These are phyloP conservation scores for Parafenestella ontariensis DNA, from an alignment of 2,329 filamentous ascomycete species.

Conservation along the genomic window DNA sequence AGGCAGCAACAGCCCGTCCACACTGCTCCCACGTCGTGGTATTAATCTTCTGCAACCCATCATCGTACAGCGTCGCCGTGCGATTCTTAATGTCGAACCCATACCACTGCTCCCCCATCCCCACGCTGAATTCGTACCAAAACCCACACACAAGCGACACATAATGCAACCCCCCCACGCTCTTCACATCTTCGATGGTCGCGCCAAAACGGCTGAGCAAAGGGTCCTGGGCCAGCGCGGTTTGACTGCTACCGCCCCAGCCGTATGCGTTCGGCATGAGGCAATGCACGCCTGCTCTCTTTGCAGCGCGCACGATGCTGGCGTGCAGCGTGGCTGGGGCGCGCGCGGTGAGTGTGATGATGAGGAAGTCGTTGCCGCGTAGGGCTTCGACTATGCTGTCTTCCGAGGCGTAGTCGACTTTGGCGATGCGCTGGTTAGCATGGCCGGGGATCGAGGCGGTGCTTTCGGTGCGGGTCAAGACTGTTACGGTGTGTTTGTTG, in stretches of 20 bases:
- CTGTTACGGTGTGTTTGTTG: conserved; percentile 40
- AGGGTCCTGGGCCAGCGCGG: too few species aligned
- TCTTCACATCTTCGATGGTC: conserved; percentile 15
- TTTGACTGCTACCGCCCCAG: conserved; percentile 38
- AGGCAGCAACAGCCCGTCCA: conserved; percentile 59
- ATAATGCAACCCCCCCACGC: conserved; percentile 4
- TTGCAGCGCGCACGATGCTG: conserved; percentile 45
- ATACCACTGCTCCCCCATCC: conserved; percentile 30
- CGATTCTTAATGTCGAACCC: conserved; percentile 49
- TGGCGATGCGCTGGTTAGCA: conserved; percentile 47
- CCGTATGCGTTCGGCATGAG: conserved; percentile 53
- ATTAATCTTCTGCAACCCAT: conserved; percentile 44
- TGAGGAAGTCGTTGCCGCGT: conserved; percentile 47
- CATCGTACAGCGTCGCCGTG: conserved; percentile 35
- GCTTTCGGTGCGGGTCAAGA: conserved; percentile 53
- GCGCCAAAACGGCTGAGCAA: too few species aligned
- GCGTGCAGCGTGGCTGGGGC: conserved; percentile 37
- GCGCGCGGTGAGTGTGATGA: conserved; percentile 48
- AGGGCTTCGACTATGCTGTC: conserved; percentile 44
- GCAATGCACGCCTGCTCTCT: conserved; percentile 47
- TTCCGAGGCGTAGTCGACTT: conserved; percentile 41
- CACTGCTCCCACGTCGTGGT: conserved; percentile 67
- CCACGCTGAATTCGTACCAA: conserved; percentile 52
- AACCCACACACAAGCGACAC: conserved; percentile 29
- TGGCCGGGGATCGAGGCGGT: conserved; percentile 50